phyloP scores from a whole-genome alignment of 495 filamentous ascomycete genomes.

The Thozetella sp. region DNA sequence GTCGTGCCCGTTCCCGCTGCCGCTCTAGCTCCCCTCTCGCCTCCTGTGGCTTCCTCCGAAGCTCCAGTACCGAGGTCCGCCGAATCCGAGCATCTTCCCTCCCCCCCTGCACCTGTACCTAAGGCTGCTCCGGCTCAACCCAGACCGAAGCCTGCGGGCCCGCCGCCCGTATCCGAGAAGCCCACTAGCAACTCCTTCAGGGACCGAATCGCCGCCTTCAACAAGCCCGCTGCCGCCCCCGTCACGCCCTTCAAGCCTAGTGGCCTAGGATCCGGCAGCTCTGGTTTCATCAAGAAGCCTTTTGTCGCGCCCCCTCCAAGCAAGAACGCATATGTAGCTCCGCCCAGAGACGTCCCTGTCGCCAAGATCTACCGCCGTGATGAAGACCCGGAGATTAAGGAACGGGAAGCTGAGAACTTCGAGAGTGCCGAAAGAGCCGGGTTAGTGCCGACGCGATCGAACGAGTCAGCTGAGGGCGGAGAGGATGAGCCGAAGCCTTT shows the following conservation, averaged over 20 bases:
- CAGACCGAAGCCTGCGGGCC: conserved; percentile 35
- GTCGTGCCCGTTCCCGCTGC: conserved; percentile 22
- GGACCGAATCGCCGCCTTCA: conserved; percentile 96
- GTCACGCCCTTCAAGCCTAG: conserved; percentile 85
- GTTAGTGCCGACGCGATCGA: conserved; percentile 41
- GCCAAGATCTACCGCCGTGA: conserved; percentile 84
- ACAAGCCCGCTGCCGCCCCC: conserved; percentile 83
- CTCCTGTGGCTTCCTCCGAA: conserved; percentile 20
- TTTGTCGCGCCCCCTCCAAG: conserved; percentile 96
- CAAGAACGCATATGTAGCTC: conserved; percentile 87
- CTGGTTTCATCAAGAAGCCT: conserved; percentile 92
- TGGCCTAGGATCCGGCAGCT: conserved; percentile 56
- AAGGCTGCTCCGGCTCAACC: conserved; percentile 38
- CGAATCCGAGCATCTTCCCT: conserved; percentile 36
- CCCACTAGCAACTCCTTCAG: conserved; percentile 76
- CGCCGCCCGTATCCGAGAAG: conserved; percentile 78
- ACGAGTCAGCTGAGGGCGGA: conserved; percentile 42
- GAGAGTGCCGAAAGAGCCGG: conserved; percentile 63
- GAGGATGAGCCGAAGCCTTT: conserved; percentile 84
- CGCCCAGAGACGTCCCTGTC: conserved; percentile 60
- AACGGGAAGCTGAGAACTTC: conserved; percentile 58
- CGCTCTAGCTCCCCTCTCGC: conserved; percentile 21
- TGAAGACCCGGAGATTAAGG: conserved; percentile 82
- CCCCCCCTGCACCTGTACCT: conserved; percentile 26
- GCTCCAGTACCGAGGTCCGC: conserved; percentile 36